Evolutionary conservation across 345 rosid genomes (phyloP).

Genomic region (Corymbia maculata): DNA sequence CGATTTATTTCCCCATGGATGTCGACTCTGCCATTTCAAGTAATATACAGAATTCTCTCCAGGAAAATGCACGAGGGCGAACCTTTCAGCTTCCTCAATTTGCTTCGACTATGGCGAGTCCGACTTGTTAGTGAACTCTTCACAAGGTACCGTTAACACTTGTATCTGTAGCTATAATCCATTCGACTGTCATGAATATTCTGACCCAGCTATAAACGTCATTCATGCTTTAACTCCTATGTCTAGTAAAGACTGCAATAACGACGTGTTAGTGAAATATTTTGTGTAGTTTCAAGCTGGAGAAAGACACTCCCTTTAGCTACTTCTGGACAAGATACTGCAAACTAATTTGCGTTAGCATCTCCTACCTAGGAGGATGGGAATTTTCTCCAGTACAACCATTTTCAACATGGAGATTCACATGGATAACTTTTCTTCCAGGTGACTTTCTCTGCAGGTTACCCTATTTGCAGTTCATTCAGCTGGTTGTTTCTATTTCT

Average conservation of each 20-base stretch:
- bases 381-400: neutral
- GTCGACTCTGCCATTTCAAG: constrained; percentile 71
- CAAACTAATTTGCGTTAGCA: constrained; percentile 62
- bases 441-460: constrained; percentile 35
- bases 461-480: constrained; percentile 69
- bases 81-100: constrained; percentile 56
- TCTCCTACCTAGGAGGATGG: neutral
- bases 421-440: neutral
- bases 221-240: neutral
- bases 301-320: constrained; percentile 71
- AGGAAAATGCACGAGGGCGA: constrained; percentile 23
- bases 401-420: neutral
- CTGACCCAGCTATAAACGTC: neutral
- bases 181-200: neutral
- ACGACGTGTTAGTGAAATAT: neutral
- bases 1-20: constrained; percentile 65
- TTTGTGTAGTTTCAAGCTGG: constrained; percentile 36
- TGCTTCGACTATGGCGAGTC: constrained; percentile 92
- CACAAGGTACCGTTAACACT: constrained; percentile 30
- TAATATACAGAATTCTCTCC: constrained; percentile 32
- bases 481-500: constrained; percentile 79
- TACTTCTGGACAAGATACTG: constrained; percentile 55
- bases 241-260: neutral
- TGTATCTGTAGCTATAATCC: neutral
- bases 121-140: constrained; percentile 72